A percentile compares a stretch with the other conserved stretches of the same genome.
phyloP scores from a whole-genome alignment of 192 early-diverging fungal species.

The Coemansia sp. region DNA sequence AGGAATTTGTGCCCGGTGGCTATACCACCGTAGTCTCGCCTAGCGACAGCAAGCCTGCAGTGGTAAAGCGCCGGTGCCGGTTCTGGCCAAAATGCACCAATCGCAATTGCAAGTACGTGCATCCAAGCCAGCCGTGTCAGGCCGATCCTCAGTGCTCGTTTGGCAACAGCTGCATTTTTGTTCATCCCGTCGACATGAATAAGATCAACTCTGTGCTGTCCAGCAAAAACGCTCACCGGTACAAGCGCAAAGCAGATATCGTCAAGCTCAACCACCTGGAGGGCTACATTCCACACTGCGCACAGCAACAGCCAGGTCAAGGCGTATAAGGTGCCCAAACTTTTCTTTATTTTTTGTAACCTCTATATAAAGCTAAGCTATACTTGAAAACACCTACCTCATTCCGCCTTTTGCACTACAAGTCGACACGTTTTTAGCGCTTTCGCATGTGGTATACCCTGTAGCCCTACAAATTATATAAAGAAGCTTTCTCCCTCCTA shows the following conservation, averaged over 20 bases:
- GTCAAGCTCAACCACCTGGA: constrained; percentile 39
- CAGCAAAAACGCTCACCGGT: constrained; percentile 13
- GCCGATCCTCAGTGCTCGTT: constrained; percentile 33
- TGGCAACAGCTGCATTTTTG: constrained; percentile 38
- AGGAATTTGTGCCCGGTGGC: constrained; percentile 34
- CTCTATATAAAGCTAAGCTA: too few relatives aligned
- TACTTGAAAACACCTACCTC: too few relatives aligned
- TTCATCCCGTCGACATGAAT: constrained; percentile 38
- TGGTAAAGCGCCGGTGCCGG: constrained; percentile 36
- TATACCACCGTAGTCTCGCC: not conserved
- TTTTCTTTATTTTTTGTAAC: too few relatives aligned
- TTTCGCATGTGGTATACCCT: too few relatives aligned
- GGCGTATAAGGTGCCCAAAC: too few relatives aligned
- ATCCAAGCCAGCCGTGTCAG: constrained; percentile 34
- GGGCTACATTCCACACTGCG: constrained; percentile 6
- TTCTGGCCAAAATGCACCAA: constrained; percentile 55
- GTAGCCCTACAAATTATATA: too few relatives aligned
- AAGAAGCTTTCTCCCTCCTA: too few relatives aligned
- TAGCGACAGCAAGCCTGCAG: constrained; percentile 3
- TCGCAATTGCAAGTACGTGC: constrained; percentile 50
- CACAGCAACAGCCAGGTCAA: not conserved
- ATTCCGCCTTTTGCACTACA: too few relatives aligned
- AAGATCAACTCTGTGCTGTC: constrained; percentile 44
- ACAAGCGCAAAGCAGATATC: constrained; percentile 43
- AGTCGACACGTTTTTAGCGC: too few relatives aligned